These are phyloP conservation scores for Neoboletus magnificus DNA, from an alignment of 768 basidiomycete genomes.

Conservation along the genomic window DNA sequence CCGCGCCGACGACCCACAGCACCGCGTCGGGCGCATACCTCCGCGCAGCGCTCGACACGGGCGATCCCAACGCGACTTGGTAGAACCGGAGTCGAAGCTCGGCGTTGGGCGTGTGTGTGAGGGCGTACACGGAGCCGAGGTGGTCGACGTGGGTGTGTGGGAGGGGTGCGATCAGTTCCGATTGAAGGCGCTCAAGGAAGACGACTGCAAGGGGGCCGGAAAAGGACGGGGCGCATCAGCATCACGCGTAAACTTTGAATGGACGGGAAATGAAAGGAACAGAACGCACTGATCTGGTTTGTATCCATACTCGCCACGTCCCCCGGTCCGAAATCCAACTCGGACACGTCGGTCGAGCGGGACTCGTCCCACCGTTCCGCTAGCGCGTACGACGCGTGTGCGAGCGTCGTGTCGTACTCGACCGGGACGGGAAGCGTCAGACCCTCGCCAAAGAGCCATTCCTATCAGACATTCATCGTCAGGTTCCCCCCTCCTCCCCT, in stretches of 20 bases:
- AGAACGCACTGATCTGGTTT: conserved; percentile 66
- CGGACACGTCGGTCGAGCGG: conserved; percentile 43
- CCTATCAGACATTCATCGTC: conserved; percentile 34
- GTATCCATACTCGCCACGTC: conserved; percentile 68
- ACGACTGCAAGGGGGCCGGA: conserved; percentile 47
- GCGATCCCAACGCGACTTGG: conserved; percentile 57
- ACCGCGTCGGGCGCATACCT: conserved; percentile 52
- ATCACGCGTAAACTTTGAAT: no score
- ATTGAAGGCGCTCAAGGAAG: conserved; percentile 77
- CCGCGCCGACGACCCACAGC: conserved; percentile 61
- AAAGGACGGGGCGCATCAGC: not conserved
- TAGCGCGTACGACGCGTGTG: conserved; percentile 64
- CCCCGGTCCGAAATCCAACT: conserved; percentile 50
- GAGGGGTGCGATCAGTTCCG: conserved; percentile 45
- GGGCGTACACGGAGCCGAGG: conserved; percentile 51
- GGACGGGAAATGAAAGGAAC: no score
- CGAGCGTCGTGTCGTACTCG: conserved; percentile 72
- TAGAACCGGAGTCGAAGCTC: conserved; percentile 82
- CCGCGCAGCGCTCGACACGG: conserved; percentile 44
- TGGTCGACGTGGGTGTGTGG: conserved; percentile 56
- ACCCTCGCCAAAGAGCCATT: conserved; percentile 84
- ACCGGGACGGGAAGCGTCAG: conserved; percentile 66
- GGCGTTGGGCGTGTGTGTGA: conserved; percentile 56
- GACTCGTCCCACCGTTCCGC: conserved; percentile 73
- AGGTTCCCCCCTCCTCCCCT: not conserved